These are phyloP conservation scores for Clathrus columnatus DNA, from an alignment of 768 basidiomycete species.

Conservation along the genomic window DNA sequence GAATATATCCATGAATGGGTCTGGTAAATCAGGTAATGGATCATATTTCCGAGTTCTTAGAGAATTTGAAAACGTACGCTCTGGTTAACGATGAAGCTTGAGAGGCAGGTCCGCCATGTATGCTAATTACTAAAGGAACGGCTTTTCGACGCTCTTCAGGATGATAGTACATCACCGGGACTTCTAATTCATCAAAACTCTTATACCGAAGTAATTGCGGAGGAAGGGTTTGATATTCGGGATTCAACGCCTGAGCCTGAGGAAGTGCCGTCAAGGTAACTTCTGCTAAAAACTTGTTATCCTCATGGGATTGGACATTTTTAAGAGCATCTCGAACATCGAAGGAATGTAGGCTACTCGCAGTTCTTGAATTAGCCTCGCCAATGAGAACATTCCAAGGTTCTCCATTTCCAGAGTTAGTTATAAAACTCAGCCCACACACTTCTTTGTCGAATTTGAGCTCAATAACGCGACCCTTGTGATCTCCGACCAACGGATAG, in stretches of 20 bases:
- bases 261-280: conserved; percentile 22
- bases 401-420: conserved; percentile 26
- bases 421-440: background rate
- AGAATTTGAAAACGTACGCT: conserved; percentile 19
- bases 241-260: conserved; percentile 26
- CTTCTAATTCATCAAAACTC: conserved; percentile 33
- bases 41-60: background rate
- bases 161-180: conserved; percentile 36
- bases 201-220: conserved; percentile 29
- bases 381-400: conserved; percentile 26
- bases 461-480: conserved; percentile 24
- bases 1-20: conserved; percentile 31
- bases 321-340: conserved; percentile 21
- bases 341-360: conserved; percentile 24
- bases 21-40: background rate
- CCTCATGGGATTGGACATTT: conserved; percentile 15
- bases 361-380: conserved; percentile 26
- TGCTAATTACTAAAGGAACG: conserved; percentile 27
- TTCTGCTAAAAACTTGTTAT: conserved; percentile 21
- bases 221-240: conserved; percentile 20
- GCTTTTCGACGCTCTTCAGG: conserved; percentile 22
- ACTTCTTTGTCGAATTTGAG: conserved; percentile 17
- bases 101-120: conserved; percentile 33
- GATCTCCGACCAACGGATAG: conserved; percentile 23
- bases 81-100: conserved; percentile 28